Conservation (phyloP, 768 basidiomycete species). For the Leucogyrophana mollusca region DNA sequence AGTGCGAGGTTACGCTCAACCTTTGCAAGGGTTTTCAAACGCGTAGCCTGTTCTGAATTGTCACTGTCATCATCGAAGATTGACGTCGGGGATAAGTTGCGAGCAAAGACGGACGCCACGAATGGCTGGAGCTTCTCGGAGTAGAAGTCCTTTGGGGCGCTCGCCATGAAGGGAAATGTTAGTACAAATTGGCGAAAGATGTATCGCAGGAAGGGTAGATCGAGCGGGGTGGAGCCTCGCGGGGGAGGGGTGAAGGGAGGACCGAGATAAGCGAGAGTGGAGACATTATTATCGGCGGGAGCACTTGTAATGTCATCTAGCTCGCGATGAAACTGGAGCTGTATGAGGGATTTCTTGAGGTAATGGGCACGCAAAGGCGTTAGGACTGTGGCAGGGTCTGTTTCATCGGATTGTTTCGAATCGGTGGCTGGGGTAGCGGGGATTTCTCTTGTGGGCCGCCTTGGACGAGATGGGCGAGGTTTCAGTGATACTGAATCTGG, state of each 20-base stretch:
- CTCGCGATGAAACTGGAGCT: conserved; percentile 83
- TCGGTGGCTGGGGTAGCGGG: not conserved
- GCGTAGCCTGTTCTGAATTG: conserved; percentile 53
- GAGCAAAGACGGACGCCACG: conserved; percentile 74
- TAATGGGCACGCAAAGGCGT: conserved; percentile 95
- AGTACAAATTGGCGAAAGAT: conserved; percentile 91
- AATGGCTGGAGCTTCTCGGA: conserved; percentile 95
- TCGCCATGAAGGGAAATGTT: conserved; percentile 91
- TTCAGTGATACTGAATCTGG: not conserved
- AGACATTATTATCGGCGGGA: conserved; percentile 41
- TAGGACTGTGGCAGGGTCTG: conserved; percentile 35
- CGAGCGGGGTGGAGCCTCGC: conserved; percentile 52
- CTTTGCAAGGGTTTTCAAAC: conserved; percentile 70
- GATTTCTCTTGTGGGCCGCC: conserved; percentile 6
- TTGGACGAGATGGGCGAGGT: conserved; percentile 9
- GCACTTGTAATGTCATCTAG: conserved; percentile 62
- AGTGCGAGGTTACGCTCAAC: conserved; percentile 83
- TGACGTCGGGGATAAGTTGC: conserved; percentile 67
- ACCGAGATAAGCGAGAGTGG: conserved; percentile 84
- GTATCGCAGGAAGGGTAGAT: conserved; percentile 87
- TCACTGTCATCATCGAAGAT: conserved; percentile 52
- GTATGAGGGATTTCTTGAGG: conserved; percentile 93
- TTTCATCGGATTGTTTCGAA: not conserved
- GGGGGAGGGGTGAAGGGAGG: conserved; percentile 79
- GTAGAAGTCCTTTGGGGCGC: conserved; percentile 91